Conservation (phyloP, 495 filamentous ascomycete genomes). For the Hypoxylon rickii region DNA sequence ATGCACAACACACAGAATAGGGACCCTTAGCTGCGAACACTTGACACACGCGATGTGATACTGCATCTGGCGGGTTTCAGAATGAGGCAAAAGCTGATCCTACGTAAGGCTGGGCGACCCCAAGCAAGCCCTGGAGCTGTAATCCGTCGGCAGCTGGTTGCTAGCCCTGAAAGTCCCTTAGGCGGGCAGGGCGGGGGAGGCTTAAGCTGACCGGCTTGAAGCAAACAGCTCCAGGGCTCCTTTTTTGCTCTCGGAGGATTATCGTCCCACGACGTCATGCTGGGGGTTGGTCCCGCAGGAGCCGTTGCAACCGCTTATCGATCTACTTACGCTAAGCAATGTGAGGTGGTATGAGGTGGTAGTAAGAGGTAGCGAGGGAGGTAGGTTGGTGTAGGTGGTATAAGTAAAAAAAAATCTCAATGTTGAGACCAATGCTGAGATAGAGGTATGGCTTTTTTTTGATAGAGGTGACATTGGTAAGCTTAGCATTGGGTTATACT, state of each 20-base stretch:
- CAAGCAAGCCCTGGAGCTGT: conserved; percentile 4
- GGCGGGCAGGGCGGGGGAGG: conserved; percentile 9
- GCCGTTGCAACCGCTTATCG: conserved; percentile 28
- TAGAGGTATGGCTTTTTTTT: too few species aligned
- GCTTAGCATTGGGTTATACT: too few species aligned
- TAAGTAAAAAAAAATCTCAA: too few species aligned
- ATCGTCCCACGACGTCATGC: conserved; percentile 31
- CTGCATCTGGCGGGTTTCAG: conserved; percentile 9
- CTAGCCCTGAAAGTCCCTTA: background rate
- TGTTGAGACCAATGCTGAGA: too few species aligned
- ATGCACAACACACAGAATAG: too few species aligned
- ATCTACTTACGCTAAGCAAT: conserved; percentile 16
- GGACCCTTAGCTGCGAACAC: background rate
- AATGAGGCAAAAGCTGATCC: conserved; percentile 26
- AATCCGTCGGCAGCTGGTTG: too few species aligned
- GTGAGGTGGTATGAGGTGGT: too few species aligned
- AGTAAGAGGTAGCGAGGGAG: too few species aligned
- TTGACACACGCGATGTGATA: background rate
- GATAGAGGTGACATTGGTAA: too few species aligned
- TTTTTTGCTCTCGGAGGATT: conserved; percentile 18
- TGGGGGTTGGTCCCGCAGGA: conserved; percentile 14
- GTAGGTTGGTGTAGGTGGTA: too few species aligned
- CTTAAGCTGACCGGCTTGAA: conserved; percentile 26
- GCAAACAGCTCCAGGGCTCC: conserved; percentile 4
- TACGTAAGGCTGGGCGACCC: conserved; percentile 28